Evolutionary conservation across 2,329 filamentous ascomycete genomes (phyloP).

Genomic region (Teratosphaeria pseudoeucalypti): DNA sequence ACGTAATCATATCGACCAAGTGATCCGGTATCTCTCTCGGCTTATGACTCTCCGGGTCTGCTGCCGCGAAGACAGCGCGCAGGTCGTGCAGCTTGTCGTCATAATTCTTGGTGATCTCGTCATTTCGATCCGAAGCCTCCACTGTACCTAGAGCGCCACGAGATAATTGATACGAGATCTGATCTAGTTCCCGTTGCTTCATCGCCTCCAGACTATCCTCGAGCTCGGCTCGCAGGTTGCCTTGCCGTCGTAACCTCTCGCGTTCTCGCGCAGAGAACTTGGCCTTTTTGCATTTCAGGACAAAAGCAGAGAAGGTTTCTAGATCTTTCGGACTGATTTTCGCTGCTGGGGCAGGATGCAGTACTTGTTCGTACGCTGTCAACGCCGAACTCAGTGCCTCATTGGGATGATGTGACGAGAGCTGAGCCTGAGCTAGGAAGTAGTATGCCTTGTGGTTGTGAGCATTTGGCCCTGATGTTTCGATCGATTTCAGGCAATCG

Average conservation of each 20-base stretch:
- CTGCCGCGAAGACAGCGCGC: conserved; percentile 36
- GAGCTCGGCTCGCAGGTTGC: conserved; percentile 51
- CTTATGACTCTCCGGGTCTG: conserved; percentile 34
- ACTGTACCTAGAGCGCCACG: conserved; percentile 31
- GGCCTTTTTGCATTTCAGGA: conserved; percentile 73
- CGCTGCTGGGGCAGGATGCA: conserved; percentile 48
- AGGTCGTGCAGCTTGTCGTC: conserved; percentile 35
- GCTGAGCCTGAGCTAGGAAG: conserved; percentile 58
- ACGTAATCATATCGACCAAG: conserved; percentile 53
- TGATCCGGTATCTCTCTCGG: conserved; percentile 60
- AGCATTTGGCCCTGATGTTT: conserved; percentile 43
- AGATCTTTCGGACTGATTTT: conserved; percentile 27
- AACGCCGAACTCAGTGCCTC: conserved; percentile 62
- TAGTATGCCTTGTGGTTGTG: conserved; percentile 53
- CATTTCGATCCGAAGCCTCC: conserved; percentile 38
- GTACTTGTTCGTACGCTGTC: conserved; percentile 53
- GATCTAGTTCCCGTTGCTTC: conserved; percentile 33
- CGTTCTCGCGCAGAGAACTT: conserved; percentile 71
- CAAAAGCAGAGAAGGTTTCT: conserved; percentile 52
- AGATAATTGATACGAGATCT: conserved; percentile 19
- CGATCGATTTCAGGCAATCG: conserved; percentile 67
- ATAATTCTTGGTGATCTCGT: conserved; percentile 32
- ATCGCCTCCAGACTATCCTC: conserved; percentile 42
- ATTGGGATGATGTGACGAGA: conserved; percentile 61
- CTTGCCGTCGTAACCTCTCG: conserved; percentile 45